Percentiles rank a stretch among this genome's conserved stretches.
Conservation (phyloP, 1,284 basidiomycete species). For the Naganishia albida region DNA sequence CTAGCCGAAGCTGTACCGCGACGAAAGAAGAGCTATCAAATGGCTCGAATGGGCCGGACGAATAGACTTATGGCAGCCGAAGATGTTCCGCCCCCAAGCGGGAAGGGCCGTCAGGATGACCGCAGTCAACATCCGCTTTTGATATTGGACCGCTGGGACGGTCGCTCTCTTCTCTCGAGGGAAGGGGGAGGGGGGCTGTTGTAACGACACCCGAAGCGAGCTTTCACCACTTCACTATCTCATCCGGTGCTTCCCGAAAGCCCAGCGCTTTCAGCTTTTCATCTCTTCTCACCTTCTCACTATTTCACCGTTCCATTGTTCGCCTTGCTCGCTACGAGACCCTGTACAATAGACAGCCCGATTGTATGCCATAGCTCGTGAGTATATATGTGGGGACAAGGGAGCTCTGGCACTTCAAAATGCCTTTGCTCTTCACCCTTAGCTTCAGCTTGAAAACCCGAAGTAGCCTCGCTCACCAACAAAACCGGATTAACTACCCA, state of each 20-base stretch:
- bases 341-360: neutral
- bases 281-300: neutral
- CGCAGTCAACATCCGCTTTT: neutral
- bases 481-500: neutral
- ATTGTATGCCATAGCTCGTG: constrained; percentile 9
- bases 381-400: neutral
- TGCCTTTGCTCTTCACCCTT: constrained; percentile 5
- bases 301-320: neutral
- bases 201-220: neutral
- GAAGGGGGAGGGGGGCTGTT: constrained; percentile 1
- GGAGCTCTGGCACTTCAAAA: neutral
- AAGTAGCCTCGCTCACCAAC: constrained; percentile 6
- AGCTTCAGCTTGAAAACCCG: neutral
- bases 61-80: neutral
- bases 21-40: neutral
- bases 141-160: neutral
- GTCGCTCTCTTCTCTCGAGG: neutral
- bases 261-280: neutral
- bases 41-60: neutral
- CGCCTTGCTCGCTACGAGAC: neutral
- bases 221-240: neutral
- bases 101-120: neutral
- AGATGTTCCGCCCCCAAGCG: neutral
- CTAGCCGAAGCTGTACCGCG: neutral
- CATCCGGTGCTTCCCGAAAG: no score